A percentile compares a stretch with the other conserved stretches of the same genome.
Evolutionary conservation across 129 eudicot genomes (phyloP).

Genomic region (Tagetes erecta): DNA sequence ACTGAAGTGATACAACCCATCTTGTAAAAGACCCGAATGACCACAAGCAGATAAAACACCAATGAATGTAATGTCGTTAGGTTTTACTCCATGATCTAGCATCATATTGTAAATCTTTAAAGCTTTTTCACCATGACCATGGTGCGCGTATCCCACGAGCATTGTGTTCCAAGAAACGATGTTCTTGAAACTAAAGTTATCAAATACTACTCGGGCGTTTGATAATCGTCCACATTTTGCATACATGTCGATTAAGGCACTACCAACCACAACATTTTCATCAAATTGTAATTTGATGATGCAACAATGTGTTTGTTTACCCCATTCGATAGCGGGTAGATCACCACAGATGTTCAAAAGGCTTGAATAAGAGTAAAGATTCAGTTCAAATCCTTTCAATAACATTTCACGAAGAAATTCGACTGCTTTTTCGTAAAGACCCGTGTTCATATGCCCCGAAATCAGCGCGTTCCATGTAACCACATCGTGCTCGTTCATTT

Average conservation of each 20-base stretch:
- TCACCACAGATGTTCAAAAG: conserved; percentile 72
- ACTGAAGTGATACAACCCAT: conserved; percentile 47
- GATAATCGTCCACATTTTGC: conserved; percentile 68
- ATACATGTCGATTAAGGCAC: conserved; percentile 72
- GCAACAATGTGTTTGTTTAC: conserved; percentile 67
- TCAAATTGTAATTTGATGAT: conserved; percentile 46
- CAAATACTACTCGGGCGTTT: conserved; percentile 54
- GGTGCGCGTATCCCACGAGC: conserved; percentile 76
- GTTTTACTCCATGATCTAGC: conserved; percentile 44
- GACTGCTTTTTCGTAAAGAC: conserved; percentile 45
- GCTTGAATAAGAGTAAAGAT: conserved; percentile 65
- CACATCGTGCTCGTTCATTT: conserved; percentile 53
- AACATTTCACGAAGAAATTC: conserved; percentile 45
- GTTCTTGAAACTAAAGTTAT: conserved; percentile 54
- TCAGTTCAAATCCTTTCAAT: conserved; percentile 49
- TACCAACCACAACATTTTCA: conserved; percentile 65
- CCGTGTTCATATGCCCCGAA: conserved; percentile 47
- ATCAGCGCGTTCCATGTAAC: conserved; percentile 68
- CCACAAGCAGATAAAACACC: conserved; percentile 80
- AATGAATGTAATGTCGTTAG: conserved; percentile 61
- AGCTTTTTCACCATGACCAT: conserved; percentile 59
- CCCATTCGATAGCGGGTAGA: conserved; percentile 73
- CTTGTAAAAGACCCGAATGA: conserved; percentile 62
- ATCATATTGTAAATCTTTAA: conserved; percentile 52
- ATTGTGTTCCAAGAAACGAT: conserved; percentile 74